These are phyloP conservation scores for Conringia planisiliqua DNA, from an alignment of 345 rosid genomes.

Conservation along the genomic window DNA sequence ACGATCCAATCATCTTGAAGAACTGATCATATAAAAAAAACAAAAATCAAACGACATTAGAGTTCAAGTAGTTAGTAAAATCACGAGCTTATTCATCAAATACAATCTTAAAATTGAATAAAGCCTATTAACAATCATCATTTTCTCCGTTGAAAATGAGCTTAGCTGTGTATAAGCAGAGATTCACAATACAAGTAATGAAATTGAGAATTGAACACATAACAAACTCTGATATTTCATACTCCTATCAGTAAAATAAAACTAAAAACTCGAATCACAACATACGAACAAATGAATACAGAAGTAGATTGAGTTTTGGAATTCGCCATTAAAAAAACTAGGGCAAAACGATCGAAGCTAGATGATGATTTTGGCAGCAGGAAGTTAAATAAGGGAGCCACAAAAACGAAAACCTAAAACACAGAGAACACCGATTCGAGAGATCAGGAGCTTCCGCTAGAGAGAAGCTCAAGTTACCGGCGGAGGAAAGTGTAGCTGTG, in stretches of 20 bases:
- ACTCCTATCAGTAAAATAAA: too few species aligned
- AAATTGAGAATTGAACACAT: background rate
- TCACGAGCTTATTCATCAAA: background rate
- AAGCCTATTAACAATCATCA: background rate
- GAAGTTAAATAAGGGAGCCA: background rate
- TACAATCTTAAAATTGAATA: background rate
- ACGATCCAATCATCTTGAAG: constrained; percentile 52
- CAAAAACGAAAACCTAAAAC: background rate
- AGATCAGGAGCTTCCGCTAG: constrained; percentile 1
- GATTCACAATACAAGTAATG: background rate
- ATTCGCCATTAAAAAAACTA: constrained; percentile 6
- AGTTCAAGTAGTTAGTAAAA: background rate
- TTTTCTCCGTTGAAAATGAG: background rate
- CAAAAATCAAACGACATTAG: background rate
- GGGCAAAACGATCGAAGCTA: constrained; percentile 8
- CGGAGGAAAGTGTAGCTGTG: background rate
- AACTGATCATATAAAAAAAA: background rate
- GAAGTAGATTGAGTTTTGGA: background rate
- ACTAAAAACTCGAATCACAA: constrained; percentile 1
- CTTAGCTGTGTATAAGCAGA: background rate
- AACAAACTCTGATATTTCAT: too few species aligned
- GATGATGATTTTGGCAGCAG: background rate
- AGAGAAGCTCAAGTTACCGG: constrained; percentile 3
- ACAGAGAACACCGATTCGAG: background rate
- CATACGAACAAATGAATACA: background rate